These are phyloP conservation scores for Naganishia albida DNA, from an alignment of 1,284 basidiomycete species.

Conservation along the genomic window DNA sequence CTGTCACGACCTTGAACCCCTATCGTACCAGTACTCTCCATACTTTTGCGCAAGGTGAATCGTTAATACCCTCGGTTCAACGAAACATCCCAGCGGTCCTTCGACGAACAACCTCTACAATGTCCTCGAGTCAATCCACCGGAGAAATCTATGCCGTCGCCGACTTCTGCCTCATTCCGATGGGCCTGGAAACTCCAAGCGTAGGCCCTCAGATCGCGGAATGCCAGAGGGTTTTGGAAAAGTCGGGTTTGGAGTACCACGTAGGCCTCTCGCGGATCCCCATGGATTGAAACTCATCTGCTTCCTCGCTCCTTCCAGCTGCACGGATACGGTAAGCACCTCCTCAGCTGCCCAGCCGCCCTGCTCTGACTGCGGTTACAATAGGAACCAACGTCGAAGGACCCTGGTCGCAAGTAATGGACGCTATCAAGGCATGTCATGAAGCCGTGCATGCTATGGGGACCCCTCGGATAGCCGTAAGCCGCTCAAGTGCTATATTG, in stretches of 20 bases:
- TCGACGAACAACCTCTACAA: too few species aligned
- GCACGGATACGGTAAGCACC: conserved; percentile 16
- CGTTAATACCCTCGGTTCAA: too few species aligned
- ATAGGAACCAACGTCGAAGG: conserved; percentile 86
- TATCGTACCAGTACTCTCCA: too few species aligned
- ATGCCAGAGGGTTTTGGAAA: conserved; percentile 76
- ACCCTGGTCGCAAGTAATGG: conserved; percentile 73
- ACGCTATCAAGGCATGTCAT: conserved; percentile 70
- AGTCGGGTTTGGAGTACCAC: conserved; percentile 76
- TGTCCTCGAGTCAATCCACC: neutral
- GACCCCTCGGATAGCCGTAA: conserved; percentile 47
- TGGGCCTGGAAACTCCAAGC: conserved; percentile 50
- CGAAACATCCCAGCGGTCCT: too few species aligned
- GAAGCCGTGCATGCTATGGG: conserved; percentile 72
- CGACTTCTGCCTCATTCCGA: conserved; percentile 53
- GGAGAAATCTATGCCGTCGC: conserved; percentile 33
- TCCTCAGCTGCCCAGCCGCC: neutral
- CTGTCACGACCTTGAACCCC: too few species aligned
- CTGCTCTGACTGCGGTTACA: neutral
- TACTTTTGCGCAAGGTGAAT: too few species aligned
- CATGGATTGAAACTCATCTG: neutral
- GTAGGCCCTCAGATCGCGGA: conserved; percentile 57
- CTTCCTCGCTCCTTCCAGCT: neutral
- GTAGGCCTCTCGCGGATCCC: conserved; percentile 54
- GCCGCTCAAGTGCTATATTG: conserved; percentile 15